Conservation (phyloP, 495 filamentous ascomycete species). For the Ramalina intermedia region DNA sequence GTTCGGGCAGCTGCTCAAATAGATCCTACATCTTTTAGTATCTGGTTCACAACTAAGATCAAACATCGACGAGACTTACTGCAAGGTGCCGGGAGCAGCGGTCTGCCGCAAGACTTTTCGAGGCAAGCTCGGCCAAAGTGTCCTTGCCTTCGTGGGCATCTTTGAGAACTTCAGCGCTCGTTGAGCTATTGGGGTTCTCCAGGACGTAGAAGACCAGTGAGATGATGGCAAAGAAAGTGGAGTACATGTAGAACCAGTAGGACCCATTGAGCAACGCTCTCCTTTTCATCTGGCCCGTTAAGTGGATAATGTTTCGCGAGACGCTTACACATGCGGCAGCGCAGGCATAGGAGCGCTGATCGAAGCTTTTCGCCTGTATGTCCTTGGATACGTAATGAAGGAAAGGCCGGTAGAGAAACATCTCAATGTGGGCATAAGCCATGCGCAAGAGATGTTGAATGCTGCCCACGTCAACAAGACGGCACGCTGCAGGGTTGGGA, state of each 20-base stretch:
- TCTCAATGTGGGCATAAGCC: conserved; percentile 79
- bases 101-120: conserved; percentile 79
- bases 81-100: conserved; percentile 61
- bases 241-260: conserved; percentile 96
- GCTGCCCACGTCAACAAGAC: conserved; percentile 30
- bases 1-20: conserved; percentile 68
- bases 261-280: conserved; percentile 70
- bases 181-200: conserved; percentile 70
- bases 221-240: conserved; percentile 86
- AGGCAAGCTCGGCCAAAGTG: conserved; percentile 60
- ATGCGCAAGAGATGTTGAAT: conserved; percentile 78
- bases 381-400: conserved; percentile 80
- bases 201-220: conserved; percentile 80
- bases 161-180: conserved; percentile 58
- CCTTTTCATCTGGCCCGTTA: conserved; percentile 78
- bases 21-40: conserved; percentile 37
- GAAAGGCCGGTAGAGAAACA: conserved; percentile 91
- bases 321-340: conserved; percentile 86
- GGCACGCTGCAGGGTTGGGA: background rate
- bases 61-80: conserved; percentile 30
- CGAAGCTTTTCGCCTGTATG: conserved; percentile 50
- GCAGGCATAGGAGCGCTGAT: conserved; percentile 80
- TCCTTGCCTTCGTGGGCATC: conserved; percentile 75
- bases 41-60: background rate
- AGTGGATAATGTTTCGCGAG: conserved; percentile 87